Evolutionary conservation across 169 alveolate species (phyloP), one percentile per base, ranked within the genome.

Genomic region (Plasmodium falciparum): DNA sequence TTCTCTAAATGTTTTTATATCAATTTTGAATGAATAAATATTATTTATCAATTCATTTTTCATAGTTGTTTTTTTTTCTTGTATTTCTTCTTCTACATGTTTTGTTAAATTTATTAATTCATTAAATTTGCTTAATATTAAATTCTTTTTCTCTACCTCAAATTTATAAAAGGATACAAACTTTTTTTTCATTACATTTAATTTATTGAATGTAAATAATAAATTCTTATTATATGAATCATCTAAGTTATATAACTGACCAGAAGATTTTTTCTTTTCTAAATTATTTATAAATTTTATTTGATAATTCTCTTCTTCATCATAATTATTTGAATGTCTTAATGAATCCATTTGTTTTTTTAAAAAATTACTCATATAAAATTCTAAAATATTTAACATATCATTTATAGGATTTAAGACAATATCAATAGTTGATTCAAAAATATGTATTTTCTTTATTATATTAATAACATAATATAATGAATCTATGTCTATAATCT

Each of bases 71-170:
- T 76, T 74, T 62, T 92, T 52, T 20, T 62, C 88, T 69, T 83
- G 88, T 78, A 56, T 91, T 90, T 94, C 76, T 58, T 86, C 88
- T 61, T 86, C 88, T 1, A 86, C 92, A 11, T 52, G 71, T 67
- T 73, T 86, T 45, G 88, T 62, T 33, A 86, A 49, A 3, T 47
- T 43, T 72, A 45, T 72, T 49, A 86, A 63, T 12, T 86, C 92
- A 56, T 49, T 61, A 72, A 86, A 86, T 24, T 86, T 56, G 4
- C 39, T 52, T 56, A 72, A 7, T 22, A 86, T 86, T 17, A 33
- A 24, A 72, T 86, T 86, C 33, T 86, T 86, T 50, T 86, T 70
- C 56, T 86, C 92, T 9, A 86, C 49, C 15, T 70, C 92, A 61
- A 45, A 47, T 86, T 66, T 86, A 49, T 86, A 86, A 43, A 86